Evolutionary conservation across 495 filamentous ascomycete species (phyloP).

Genomic region (Mytilinidion resinicola): DNA sequence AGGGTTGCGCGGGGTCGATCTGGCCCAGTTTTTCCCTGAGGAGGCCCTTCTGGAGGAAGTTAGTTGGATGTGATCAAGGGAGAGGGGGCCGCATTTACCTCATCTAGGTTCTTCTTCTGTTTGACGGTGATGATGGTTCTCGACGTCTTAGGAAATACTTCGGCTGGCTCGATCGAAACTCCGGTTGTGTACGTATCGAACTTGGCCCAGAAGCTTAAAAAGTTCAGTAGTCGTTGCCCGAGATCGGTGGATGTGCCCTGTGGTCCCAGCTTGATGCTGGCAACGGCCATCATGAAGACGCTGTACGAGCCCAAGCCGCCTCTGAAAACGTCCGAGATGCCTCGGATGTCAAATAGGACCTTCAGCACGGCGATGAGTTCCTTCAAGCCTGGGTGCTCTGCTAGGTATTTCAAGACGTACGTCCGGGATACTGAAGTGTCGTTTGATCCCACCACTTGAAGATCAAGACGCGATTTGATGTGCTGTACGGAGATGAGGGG

Average conservation of each 20-base stretch:
- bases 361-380: slow-evolving; percentile 46
- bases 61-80: no score
- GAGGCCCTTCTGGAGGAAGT: not conserved
- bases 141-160: slow-evolving; percentile 35
- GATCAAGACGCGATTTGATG: slow-evolving; percentile 40
- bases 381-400: slow-evolving; percentile 45
- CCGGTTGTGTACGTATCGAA: slow-evolving; percentile 44
- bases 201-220: slow-evolving; percentile 46
- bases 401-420: slow-evolving; percentile 42
- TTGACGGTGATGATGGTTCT: slow-evolving; percentile 8
- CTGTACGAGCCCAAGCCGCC: slow-evolving; percentile 46
- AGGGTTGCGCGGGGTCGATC: slow-evolving; percentile 26
- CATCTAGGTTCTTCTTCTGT: slow-evolving; percentile 5
- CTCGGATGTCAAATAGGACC: slow-evolving; percentile 43
- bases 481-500: slow-evolving; percentile 39
- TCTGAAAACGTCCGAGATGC: slow-evolving; percentile 40
- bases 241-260: slow-evolving; percentile 23
- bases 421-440: slow-evolving; percentile 34
- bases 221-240: slow-evolving; percentile 13
- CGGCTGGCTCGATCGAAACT: slow-evolving; percentile 47
- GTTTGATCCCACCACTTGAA: slow-evolving; percentile 44
- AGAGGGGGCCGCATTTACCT: not conserved
- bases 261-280: slow-evolving; percentile 40
- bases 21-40: not conserved
- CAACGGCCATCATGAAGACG: slow-evolving; percentile 52